These are phyloP conservation scores for Candida patagonica DNA, from an alignment of 805 yeast genomes.

Conservation along the genomic window DNA sequence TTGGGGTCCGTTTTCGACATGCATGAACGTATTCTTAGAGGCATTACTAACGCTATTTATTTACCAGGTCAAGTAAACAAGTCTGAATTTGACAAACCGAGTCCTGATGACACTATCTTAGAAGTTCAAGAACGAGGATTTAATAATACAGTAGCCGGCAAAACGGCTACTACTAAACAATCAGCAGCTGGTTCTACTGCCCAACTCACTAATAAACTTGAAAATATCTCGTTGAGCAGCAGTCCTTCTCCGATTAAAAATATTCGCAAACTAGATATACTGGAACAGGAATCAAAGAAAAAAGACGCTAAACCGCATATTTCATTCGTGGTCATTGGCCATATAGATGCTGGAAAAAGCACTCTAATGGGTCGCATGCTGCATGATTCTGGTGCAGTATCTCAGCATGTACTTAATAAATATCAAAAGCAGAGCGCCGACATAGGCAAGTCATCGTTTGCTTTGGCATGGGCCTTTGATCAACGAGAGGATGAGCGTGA, in stretches of 20 bases:
- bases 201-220: not conserved
- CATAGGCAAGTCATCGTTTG: constrained; percentile 69
- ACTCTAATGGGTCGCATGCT: constrained; percentile 68
- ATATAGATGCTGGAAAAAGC: constrained; percentile 80
- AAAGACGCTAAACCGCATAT: constrained; percentile 40
- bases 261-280: constrained; percentile 2
- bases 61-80: constrained; percentile 30
- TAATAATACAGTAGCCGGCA: constrained; percentile 5
- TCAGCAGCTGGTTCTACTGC: not conserved
- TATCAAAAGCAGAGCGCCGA: constrained; percentile 54
- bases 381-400: constrained; percentile 58
- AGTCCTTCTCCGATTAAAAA: not conserved
- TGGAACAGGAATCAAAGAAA: not conserved
- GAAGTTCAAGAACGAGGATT: constrained; percentile 40
- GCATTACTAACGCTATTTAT: constrained; percentile 32
- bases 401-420: constrained; percentile 53
- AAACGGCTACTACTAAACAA: constrained; percentile 2
- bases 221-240: not conserved
- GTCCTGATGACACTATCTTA: constrained; percentile 72
- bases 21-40: not conserved
- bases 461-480: constrained; percentile 80
- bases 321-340: constrained; percentile 77
- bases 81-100: constrained; percentile 51
- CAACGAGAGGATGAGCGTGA: constrained; percentile 66
- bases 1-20: not conserved